Evolutionary conservation across 768 basidiomycete genomes (phyloP).

Genomic region (Lyophyllum atratum): DNA sequence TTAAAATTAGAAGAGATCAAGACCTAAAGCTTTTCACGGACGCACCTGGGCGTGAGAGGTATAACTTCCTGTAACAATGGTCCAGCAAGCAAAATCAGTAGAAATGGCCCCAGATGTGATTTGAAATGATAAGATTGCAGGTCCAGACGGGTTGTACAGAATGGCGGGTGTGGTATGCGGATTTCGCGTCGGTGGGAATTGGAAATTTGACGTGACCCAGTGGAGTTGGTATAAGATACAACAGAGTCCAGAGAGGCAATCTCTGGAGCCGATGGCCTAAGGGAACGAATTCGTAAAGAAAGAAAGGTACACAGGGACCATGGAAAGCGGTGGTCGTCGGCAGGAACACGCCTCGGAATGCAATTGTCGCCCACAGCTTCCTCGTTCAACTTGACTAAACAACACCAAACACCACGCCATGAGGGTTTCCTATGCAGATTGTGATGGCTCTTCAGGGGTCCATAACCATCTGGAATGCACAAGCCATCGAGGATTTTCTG

Average conservation of each 20-base stretch:
- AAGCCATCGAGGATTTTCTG: too few species aligned
- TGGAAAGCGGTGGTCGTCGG: conserved; percentile 11
- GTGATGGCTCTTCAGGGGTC: too few species aligned
- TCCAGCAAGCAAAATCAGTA: conserved; percentile 2
- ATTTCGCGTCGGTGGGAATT: conserved; percentile 4
- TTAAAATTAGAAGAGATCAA: background rate
- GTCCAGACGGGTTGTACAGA: conserved; percentile 9
- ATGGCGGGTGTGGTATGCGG: conserved; percentile 12
- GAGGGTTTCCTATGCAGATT: background rate
- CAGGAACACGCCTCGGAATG: conserved; percentile 6
- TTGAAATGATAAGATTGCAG: conserved; percentile 1
- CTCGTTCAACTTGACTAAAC: conserved; percentile 22
- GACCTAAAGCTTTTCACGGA: background rate
- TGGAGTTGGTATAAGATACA: conserved; percentile 10
- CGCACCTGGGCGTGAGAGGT: conserved; percentile 11
- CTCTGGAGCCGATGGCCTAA: conserved; percentile 1
- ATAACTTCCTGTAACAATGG: conserved; percentile 1
- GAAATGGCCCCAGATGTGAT: background rate
- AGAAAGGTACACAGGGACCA: conserved; percentile 8
- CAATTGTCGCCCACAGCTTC: background rate
- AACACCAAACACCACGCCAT: conserved; percentile 15
- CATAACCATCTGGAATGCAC: too few species aligned
- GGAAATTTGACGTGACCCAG: background rate
- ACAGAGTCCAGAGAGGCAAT: background rate
- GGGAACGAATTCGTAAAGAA: background rate